These are phyloP conservation scores for Spergularia marina DNA, from an alignment of 148 eudicot species.

Conservation along the genomic window DNA sequence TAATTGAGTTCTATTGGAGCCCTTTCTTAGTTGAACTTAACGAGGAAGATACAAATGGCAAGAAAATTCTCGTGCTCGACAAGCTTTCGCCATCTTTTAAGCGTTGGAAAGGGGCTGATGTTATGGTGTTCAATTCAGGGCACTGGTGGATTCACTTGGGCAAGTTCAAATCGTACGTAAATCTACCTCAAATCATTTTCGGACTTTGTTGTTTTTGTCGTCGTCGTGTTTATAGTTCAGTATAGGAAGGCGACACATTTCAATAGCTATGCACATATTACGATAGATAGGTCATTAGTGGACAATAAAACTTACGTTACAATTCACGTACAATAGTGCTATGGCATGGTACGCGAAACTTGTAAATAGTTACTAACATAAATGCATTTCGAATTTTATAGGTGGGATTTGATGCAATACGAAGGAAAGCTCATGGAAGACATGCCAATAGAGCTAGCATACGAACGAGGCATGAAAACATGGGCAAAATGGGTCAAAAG, in stretches of 20 bases:
- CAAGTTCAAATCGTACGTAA: constrained; percentile 38
- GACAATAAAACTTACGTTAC: too few species aligned
- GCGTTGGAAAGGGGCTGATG: constrained; percentile 52
- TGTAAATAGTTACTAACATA: neutral
- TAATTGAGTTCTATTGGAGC: constrained; percentile 58
- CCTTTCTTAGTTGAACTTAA: constrained; percentile 44
- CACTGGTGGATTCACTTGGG: constrained; percentile 58
- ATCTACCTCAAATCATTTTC: neutral
- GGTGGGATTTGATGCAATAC: constrained; percentile 48
- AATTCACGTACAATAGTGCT: too few species aligned
- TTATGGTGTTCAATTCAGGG: constrained; percentile 60
- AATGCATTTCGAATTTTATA: constrained; percentile 13
- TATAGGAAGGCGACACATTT: too few species aligned
- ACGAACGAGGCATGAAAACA: constrained; percentile 39
- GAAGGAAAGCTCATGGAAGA: constrained; percentile 29
- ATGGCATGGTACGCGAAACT: too few species aligned
- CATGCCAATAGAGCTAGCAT: constrained; percentile 37
- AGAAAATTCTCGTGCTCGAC: constrained; percentile 39
- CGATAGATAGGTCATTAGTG: too few species aligned
- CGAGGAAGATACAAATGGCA: constrained; percentile 28
- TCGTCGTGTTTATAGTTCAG: too few species aligned
- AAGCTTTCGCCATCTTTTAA: constrained; percentile 25
- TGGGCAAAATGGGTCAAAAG: constrained; percentile 47
- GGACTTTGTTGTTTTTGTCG: too few species aligned
- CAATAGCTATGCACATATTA: too few species aligned